Evolutionary conservation across 352 stramenopile species (phyloP).

Genomic region (Globisporangium echinulatum): DNA sequence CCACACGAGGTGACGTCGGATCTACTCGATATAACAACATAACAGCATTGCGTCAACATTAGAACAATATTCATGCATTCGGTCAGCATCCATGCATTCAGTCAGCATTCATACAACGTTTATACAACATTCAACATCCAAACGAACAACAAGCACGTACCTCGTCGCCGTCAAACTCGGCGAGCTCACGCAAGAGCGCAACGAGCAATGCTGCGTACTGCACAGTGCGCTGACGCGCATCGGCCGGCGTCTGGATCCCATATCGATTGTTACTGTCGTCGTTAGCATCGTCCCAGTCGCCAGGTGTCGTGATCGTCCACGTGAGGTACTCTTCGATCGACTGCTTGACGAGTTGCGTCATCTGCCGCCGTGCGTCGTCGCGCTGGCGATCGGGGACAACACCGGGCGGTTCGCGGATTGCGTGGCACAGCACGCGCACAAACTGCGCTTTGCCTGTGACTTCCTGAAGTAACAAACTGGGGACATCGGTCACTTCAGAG

Average conservation of each 20-base stretch:
- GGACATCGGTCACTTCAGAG: conserved; percentile 35
- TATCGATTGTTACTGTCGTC: conserved; percentile 4
- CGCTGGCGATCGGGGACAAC: conserved; percentile 27
- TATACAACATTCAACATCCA: conserved; percentile 4
- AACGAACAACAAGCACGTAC: conserved; percentile 19
- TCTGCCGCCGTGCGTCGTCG: conserved; percentile 58
- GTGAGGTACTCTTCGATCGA: conserved; percentile 58
- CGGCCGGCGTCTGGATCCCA: conserved; percentile 23
- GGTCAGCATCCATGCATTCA: too few relatives aligned
- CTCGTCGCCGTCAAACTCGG: conserved; percentile 43
- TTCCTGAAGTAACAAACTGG: conserved; percentile 68
- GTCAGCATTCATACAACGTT: too few relatives aligned
- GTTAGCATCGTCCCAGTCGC: not conserved
- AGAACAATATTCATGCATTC: conserved; percentile 11
- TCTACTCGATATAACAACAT: conserved; percentile 15
- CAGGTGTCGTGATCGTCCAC: conserved; percentile 29
- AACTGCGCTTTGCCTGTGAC: conserved; percentile 74
- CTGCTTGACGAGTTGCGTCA: conserved; percentile 59
- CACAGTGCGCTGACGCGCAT: conserved; percentile 47
- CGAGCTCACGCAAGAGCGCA: conserved; percentile 37
- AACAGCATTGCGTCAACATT: not conserved
- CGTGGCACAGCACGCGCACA: conserved; percentile 54
- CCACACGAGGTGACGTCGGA: conserved; percentile 66
- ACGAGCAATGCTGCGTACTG: conserved; percentile 53
- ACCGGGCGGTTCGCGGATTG: conserved; percentile 21